Evolutionary conservation across 2,329 filamentous ascomycete species (phyloP).

Genomic region (Eutypa lata): DNA sequence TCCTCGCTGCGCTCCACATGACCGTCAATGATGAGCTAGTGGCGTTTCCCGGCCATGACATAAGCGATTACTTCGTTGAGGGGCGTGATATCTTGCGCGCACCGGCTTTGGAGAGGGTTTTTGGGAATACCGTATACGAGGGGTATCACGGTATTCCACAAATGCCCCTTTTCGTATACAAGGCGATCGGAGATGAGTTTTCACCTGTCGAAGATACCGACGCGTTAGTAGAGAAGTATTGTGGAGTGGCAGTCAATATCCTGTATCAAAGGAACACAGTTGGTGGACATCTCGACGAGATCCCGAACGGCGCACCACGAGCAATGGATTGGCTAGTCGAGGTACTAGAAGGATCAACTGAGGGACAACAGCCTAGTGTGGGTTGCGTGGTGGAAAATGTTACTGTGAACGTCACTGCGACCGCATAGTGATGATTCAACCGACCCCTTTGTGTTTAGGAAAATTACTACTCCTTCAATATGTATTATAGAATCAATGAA

Average conservation of each 20-base stretch:
- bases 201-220: constrained; percentile 42
- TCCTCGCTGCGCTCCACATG: constrained; percentile 18
- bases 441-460: too few relatives aligned
- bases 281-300: constrained; percentile 37
- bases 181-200: constrained; percentile 44
- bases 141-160: constrained; percentile 36
- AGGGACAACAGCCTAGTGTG: neutral
- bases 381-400: constrained; percentile 9
- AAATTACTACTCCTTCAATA: too few relatives aligned
- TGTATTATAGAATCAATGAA: too few relatives aligned
- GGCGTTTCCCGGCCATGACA: constrained; percentile 19
- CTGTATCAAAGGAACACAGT: constrained; percentile 41
- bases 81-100: constrained; percentile 5
- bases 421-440: too few relatives aligned
- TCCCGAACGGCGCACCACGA: constrained; percentile 11
- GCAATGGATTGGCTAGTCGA: constrained; percentile 12
- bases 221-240: constrained; percentile 38
- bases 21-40: constrained; percentile 8
- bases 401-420: constrained; percentile 3
- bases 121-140: neutral
- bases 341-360: constrained; percentile 9
- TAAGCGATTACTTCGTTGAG: constrained; percentile 26
- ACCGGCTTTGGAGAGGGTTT: neutral
- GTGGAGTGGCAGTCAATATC: constrained; percentile 36
- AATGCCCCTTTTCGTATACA: constrained; percentile 49